Conservation (phyloP, 192 early-diverging fungal genomes). For the Helicostylum pulchrum region DNA sequence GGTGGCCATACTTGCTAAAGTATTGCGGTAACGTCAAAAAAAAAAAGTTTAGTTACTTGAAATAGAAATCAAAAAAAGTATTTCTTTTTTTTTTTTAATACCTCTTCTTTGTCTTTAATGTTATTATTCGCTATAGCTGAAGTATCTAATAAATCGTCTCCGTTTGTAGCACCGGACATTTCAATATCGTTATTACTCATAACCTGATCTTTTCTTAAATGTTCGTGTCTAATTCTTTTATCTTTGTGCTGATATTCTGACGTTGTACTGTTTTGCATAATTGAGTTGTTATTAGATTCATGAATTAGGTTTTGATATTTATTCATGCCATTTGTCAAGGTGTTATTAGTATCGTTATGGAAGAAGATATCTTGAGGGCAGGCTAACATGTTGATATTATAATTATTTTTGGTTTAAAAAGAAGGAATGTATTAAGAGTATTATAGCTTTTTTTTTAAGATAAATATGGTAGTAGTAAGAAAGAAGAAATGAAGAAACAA, state of each 20-base stretch:
- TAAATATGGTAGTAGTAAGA: background rate
- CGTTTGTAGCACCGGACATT: conserved; percentile 8
- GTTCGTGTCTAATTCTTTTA: conserved; percentile 4
- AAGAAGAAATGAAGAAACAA: background rate
- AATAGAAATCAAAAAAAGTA: conserved; percentile 1
- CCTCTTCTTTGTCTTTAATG: conserved; percentile 30
- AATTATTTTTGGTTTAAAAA: background rate
- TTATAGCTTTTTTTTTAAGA: conserved; percentile 9
- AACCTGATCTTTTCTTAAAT: too few relatives aligned
- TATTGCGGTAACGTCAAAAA: background rate
- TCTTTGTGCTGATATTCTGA: background rate
- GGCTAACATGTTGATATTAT: conserved; percentile 20
- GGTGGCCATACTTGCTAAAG: conserved; percentile 54
- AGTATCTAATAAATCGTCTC: background rate
- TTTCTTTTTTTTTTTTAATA: background rate
- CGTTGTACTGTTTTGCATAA: background rate
- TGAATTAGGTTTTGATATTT: background rate
- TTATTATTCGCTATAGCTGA: conserved; percentile 13
- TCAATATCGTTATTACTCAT: too few relatives aligned
- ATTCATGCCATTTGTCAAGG: background rate
- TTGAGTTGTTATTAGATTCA: conserved; percentile 8
- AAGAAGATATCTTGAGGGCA: conserved; percentile 29
- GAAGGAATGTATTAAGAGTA: conserved; percentile 17
- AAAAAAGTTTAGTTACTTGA: background rate
- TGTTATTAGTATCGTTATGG: conserved; percentile 12